Evolutionary conservation across 2,329 filamentous ascomycete species (phyloP).

Genomic region (Chalaropsis ovoidea): DNA sequence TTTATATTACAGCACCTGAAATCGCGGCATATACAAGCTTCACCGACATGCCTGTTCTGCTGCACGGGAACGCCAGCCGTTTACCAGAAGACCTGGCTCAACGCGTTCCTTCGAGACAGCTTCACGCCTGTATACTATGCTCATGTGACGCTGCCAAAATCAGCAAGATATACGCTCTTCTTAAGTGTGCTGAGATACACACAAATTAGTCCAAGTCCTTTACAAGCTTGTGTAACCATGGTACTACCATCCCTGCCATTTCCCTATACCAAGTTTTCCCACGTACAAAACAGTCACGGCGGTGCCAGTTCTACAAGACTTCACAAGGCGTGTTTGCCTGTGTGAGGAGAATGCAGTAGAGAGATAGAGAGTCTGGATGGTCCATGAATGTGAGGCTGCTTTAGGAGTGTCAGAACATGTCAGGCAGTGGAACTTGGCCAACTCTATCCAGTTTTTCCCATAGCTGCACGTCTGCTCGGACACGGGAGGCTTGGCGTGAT

Average conservation of each 20-base stretch:
- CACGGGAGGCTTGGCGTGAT: slow-evolving; percentile 3
- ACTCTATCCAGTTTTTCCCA: not conserved
- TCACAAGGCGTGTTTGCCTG: not conserved
- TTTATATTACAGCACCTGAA: not conserved
- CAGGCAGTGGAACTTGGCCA: not conserved
- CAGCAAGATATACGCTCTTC: not conserved
- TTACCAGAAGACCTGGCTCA: too few species aligned
- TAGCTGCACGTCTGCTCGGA: not conserved
- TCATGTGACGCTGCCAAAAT: not conserved
- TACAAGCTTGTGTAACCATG: not conserved
- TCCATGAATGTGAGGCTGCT: too few species aligned
- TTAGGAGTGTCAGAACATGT: not conserved
- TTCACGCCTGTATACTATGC: not conserved
- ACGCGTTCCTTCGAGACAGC: not conserved
- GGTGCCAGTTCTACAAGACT: not conserved
- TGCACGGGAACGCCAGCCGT: too few species aligned
- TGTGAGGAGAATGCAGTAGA: too few species aligned
- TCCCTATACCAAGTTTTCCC: not conserved
- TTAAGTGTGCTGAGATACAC: not conserved
- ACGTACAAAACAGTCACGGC: not conserved
- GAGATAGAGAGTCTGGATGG: too few species aligned
- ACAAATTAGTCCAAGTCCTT: not conserved
- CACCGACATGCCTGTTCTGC: not conserved
- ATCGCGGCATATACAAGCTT: not conserved
- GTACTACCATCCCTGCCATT: not conserved